Percentiles rank a stretch among this genome's conserved stretches.
phyloP scores from a whole-genome alignment of 495 filamentous ascomycete species.

The Aspergillus sparsus region DNA sequence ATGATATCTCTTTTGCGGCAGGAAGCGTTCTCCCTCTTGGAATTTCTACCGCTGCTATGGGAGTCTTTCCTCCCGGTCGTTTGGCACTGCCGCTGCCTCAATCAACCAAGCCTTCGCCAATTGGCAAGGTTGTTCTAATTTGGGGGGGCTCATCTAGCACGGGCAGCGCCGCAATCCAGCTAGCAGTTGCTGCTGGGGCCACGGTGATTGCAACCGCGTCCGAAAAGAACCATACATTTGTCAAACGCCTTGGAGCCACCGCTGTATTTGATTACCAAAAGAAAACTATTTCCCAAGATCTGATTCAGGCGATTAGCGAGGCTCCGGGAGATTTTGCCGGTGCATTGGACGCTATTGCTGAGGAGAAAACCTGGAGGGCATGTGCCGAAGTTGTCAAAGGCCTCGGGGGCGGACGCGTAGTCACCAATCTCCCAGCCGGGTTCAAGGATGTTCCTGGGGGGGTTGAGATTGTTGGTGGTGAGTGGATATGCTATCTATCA shows the following conservation, averaged over 20 bases:
- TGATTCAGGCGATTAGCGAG: constrained; percentile 6
- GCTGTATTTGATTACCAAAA: constrained; percentile 58
- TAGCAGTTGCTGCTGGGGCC: constrained; percentile 57
- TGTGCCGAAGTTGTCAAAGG: too few relatives aligned
- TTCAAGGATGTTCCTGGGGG: too few relatives aligned
- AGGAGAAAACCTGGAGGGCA: too few relatives aligned
- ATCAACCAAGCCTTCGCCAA: constrained; percentile 21
- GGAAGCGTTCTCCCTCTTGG: constrained; percentile 45
- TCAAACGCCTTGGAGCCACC: constrained; percentile 54
- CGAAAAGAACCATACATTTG: constrained; percentile 52
- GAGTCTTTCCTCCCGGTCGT: constrained; percentile 48
- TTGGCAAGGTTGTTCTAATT: constrained; percentile 49
- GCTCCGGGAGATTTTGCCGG: too few relatives aligned
- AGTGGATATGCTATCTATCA: too few relatives aligned
- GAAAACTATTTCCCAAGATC: constrained; percentile 31
- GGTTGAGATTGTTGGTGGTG: too few relatives aligned
- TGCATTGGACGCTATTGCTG: too few relatives aligned
- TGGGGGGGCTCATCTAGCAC: constrained; percentile 62
- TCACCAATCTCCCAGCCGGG: too few relatives aligned
- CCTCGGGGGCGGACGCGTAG: too few relatives aligned
- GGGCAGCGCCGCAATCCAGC: constrained; percentile 61
- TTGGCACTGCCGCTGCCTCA: too few relatives aligned
- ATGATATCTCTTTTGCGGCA: constrained; percentile 19
- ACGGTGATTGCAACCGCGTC: constrained; percentile 57
- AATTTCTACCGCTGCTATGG: constrained; percentile 51